These are phyloP conservation scores for Cucurbita maxima DNA, from an alignment of 306 rosid species.

Conservation along the genomic window DNA sequence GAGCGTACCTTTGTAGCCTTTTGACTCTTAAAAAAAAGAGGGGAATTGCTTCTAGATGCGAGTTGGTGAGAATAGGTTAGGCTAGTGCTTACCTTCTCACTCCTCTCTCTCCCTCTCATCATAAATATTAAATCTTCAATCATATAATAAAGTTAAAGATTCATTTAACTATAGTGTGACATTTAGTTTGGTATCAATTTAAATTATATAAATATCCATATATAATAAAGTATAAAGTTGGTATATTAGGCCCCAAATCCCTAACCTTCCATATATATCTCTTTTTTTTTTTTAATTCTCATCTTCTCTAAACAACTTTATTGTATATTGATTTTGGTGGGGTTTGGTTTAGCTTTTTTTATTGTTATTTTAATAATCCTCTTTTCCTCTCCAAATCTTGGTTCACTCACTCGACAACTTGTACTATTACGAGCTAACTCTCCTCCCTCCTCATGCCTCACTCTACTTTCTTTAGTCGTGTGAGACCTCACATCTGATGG, in stretches of 20 bases:
- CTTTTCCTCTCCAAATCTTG: slow-evolving; percentile 1
- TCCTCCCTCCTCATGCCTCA: background rate
- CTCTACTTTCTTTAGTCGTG: background rate
- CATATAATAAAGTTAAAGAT: slow-evolving; percentile 13
- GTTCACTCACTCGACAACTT: background rate
- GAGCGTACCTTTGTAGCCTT: slow-evolving; percentile 53
- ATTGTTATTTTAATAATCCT: background rate
- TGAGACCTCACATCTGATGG: too few relatives aligned
- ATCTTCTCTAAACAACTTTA: background rate
- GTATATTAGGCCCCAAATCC: background rate
- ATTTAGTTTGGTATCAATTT: slow-evolving; percentile 79
- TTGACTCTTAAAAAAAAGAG: slow-evolving; percentile 28
- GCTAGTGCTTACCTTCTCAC: slow-evolving; percentile 10
- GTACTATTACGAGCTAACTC: slow-evolving; percentile 1
- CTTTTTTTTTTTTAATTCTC: background rate
- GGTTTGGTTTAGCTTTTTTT: background rate
- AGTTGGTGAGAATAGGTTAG: slow-evolving; percentile 97
- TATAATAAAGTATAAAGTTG: background rate
- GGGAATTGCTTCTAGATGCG: slow-evolving; percentile 83
- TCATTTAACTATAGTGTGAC: slow-evolving; percentile 45
- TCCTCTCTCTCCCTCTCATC: slow-evolving; percentile 6
- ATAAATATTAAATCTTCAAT: slow-evolving; percentile 28
- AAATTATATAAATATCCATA: slow-evolving; percentile 8
- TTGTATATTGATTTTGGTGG: background rate
- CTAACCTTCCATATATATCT: background rate